These are phyloP conservation scores for Ophiostoma populinum DNA, from an alignment of 2,329 filamentous ascomycete species.

Conservation along the genomic window DNA sequence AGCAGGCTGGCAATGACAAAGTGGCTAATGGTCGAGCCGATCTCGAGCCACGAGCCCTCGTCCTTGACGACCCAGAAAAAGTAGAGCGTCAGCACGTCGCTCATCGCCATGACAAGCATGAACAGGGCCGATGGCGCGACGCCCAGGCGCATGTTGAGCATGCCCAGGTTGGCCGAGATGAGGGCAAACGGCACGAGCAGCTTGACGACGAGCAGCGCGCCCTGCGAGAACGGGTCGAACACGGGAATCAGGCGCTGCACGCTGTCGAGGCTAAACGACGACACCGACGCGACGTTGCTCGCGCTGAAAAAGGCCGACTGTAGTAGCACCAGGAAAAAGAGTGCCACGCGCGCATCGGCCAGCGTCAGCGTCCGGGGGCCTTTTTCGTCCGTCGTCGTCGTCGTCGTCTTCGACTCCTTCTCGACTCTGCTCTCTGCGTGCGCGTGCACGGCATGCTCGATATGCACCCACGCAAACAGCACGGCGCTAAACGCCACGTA, in stretches of 20 bases:
- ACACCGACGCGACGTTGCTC: conserved; percentile 86
- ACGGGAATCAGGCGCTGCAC: conserved; percentile 76
- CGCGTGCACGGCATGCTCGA: conserved; percentile 62
- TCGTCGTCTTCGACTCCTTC: conserved; percentile 13
- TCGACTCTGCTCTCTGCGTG: conserved; percentile 15
- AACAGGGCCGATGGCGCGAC: conserved; percentile 81
- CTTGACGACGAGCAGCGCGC: conserved; percentile 72
- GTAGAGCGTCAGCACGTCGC: conserved; percentile 79
- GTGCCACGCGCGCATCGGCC: conserved; percentile 69
- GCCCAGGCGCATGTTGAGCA: conserved; percentile 68
- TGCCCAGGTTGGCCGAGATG: conserved; percentile 84
- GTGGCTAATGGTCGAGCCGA: conserved; percentile 90
- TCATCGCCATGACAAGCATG: conserved; percentile 84
- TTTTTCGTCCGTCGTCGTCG: conserved; percentile 2
- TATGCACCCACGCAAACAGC: conserved; percentile 74
- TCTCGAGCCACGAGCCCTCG: conserved; percentile 93
- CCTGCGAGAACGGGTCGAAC: conserved; percentile 87
- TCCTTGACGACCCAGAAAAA: conserved; percentile 98
- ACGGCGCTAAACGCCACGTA: conserved; percentile 78
- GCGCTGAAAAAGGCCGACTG: conserved; percentile 96
- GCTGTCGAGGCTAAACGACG: conserved; percentile 82
- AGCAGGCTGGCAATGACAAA: conserved; percentile 83
- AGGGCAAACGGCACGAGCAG: conserved; percentile 84
- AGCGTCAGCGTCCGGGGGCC: conserved; percentile 57
- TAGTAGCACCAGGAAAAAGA: conserved; percentile 90